Base-by-base conservation (phyloP, 176 grass and related monocot genomes). In the Eleusine coracana region DNA sequence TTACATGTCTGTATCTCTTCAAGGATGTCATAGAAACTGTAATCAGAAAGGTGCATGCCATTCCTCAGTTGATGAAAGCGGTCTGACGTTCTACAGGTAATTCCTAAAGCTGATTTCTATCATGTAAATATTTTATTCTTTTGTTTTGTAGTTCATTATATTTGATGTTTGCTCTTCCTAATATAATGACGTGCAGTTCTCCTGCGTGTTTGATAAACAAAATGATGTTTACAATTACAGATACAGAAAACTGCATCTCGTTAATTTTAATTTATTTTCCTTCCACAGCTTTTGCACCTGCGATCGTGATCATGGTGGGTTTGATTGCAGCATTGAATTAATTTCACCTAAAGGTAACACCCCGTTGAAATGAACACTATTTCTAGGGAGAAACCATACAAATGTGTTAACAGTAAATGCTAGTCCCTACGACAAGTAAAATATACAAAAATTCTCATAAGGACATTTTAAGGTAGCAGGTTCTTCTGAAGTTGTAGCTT, bases 281-380 rank as follows among this genome's bases (percentile, higher is more conserved):
- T 65, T 75, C 74, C 58, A 58, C 89, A 98, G 96, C 71, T 93
- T 86, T 73, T 98, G 96, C 82, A 70, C 72, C n/a, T 98, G 96
- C 63, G 87, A 98, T 85, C 92, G 92, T 84, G 96, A 98, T 88
- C 96, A 98, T 91, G 96, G 92, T 80, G 92, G 90, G 20, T 98
- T 98, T 79, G 96, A 95, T 93, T 98, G 96, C 89, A 98, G 87
- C 8, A 66, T 80, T 67, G 90, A 95, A 78, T 83, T 98, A 78
- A 92, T 98, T 90, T 87, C 96, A 72, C 87, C 84, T 48, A 91
- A 93, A 85, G 96, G 96, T 98, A 83, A 85, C 25, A 34, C 63
- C 71, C 77, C 65, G 59, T 54, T 34, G 31, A 34, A 0, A 34
- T 34, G 31, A 21, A 1, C 42, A 23, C 21, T 36, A 21, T 62